A percentile compares a stretch with the other conserved stretches of the same genome.
phyloP scores from a whole-genome alignment of 139 green algal species.

The Tetradesmus obliquus region DNA sequence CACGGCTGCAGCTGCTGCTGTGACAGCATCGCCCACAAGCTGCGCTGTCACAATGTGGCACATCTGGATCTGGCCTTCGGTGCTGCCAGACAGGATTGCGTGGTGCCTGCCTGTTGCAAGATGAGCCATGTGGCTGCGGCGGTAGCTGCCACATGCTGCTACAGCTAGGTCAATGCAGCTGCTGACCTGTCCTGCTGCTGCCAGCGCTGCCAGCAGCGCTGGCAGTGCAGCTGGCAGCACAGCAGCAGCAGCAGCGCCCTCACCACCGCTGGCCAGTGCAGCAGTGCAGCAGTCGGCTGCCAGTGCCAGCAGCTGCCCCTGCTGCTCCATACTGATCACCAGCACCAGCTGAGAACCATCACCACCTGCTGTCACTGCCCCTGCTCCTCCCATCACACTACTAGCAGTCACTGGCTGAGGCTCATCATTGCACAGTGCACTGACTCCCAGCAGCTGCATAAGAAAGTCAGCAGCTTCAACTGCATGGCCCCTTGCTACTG shows the following conservation, averaged over 20 bases:
- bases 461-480: constrained; percentile 8
- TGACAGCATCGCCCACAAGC: neutral
- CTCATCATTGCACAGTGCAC: neutral
- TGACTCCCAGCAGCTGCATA: constrained; percentile 11
- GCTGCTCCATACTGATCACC: neutral
- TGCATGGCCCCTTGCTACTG: neutral
- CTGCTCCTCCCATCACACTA: neutral
- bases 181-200: neutral
- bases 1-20: constrained; percentile 8
- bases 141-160: neutral
- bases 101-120: neutral
- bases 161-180: neutral
- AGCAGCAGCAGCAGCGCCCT: neutral
- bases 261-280: neutral
- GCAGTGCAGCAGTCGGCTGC: constrained; percentile 9
- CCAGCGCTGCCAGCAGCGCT: constrained; percentile 1
- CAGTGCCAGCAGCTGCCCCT: neutral
- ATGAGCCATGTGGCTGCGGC: neutral
- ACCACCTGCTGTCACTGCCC: neutral
- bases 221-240: neutral
- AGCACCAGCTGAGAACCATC: neutral
- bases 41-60: neutral
- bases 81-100: neutral
- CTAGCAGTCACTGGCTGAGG: neutral
- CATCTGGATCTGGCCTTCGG: neutral